phyloP scores from a whole-genome alignment of 2,329 filamentous ascomycete species.

The Neophaeococcomyces mojaviensis region DNA sequence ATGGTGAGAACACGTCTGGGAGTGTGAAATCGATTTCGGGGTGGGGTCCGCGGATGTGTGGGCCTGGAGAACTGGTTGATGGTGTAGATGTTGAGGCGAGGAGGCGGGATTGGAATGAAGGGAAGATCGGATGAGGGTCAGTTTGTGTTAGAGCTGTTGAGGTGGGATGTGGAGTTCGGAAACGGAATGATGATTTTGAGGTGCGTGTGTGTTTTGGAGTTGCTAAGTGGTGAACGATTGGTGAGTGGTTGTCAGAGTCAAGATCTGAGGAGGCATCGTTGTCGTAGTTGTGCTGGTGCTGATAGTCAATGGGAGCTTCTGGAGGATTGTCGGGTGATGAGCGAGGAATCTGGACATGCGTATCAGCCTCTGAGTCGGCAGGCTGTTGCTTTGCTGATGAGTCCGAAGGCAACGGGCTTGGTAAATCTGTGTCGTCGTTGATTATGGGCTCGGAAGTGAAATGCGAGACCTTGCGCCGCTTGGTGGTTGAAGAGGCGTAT shows the following conservation, averaged over 20 bases:
- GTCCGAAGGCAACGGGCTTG: not conserved
- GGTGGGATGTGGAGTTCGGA: not conserved
- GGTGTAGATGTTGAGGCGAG: not conserved
- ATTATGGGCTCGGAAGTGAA: too few species aligned
- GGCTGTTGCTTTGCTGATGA: not conserved
- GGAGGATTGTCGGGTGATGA: not conserved
- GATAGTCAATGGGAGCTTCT: not conserved
- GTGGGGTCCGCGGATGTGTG: not conserved
- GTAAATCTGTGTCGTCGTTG: not conserved
- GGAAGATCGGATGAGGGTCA: not conserved
- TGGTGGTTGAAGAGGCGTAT: too few species aligned
- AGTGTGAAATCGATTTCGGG: slow-evolving; percentile 5
- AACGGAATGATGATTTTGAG: slow-evolving; percentile 1
- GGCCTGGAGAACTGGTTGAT: too few species aligned
- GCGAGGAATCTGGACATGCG: not conserved
- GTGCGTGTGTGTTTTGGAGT: slow-evolving; percentile 3
- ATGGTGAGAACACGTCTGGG: slow-evolving; percentile 22
- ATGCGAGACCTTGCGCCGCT: not conserved
- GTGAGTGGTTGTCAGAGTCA: not conserved
- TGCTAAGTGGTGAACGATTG: not conserved
- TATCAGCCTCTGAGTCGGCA: not conserved
- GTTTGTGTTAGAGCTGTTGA: not conserved
- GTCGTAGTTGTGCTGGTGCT: not conserved
- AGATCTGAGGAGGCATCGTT: not conserved
- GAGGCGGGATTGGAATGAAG: slow-evolving; percentile 6